phyloP scores from a whole-genome alignment of 2,329 filamentous ascomycete species.

The Fusarium xylarioides region DNA sequence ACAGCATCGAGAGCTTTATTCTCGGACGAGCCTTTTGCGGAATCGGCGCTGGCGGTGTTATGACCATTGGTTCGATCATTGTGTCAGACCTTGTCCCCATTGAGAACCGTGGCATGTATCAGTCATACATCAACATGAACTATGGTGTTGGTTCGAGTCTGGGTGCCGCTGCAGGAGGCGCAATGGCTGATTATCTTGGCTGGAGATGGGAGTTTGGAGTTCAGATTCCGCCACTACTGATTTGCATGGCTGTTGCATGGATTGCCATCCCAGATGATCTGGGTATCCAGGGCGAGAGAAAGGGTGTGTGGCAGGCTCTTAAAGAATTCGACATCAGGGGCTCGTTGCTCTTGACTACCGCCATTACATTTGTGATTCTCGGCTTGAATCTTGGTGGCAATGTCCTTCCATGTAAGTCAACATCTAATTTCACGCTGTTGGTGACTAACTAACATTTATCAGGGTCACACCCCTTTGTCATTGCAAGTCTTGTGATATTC shows the following conservation, averaged over 20 bases:
- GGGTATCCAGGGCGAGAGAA: conserved; percentile 57
- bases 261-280: conserved; percentile 62
- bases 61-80: conserved; percentile 75
- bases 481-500: conserved; percentile 60
- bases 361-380: conserved; percentile 67
- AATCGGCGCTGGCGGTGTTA: conserved; percentile 75
- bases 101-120: conserved; percentile 73
- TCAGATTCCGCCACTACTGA: conserved; percentile 62
- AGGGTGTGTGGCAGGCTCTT: conserved; percentile 59
- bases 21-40: conserved; percentile 75
- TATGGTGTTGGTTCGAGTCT: conserved; percentile 67
- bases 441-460: conserved; percentile 23
- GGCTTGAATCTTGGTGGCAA: conserved; percentile 72
- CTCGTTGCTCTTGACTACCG: conserved; percentile 61
- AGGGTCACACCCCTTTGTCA: conserved; percentile 68
- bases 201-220: conserved; percentile 79
- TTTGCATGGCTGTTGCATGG: conserved; percentile 57
- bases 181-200: conserved; percentile 74
- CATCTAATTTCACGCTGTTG: too few species aligned
- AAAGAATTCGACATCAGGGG: conserved; percentile 66
- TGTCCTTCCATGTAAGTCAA: conserved; percentile 63
- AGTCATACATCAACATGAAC: conserved; percentile 74
- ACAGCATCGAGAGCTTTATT: conserved; percentile 75
- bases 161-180: conserved; percentile 75
- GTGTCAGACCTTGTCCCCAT: conserved; percentile 79